Evolutionary conservation across 179 eudicot species (phyloP), one percentile per base, ranked within the genome.

Genomic region (Drosera spatulata): DNA sequence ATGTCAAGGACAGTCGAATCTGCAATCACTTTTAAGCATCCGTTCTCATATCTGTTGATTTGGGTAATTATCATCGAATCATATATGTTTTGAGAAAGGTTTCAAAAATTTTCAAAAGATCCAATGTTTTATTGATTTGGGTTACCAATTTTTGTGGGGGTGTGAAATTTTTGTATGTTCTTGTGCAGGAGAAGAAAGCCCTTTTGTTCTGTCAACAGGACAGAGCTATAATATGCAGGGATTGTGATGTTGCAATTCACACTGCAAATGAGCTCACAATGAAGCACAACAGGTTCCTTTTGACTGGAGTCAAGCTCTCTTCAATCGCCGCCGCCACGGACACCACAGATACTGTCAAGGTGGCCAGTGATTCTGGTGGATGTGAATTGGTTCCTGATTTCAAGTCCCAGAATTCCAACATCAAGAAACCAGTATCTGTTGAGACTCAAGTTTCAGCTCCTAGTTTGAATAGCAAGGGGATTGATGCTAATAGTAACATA

Each of bases 121-220:
- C n/a, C n/a, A n/a, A n/a, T n/a, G n/a, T n/a, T n/a, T 40, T 33
- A 2, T 52, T 7, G 33, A 6, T 22, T 52, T 7, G 45, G 45
- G 4, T 2, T 12, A 3, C 55, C 9, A 11, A 58, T 10, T 3
- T 13, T n/a, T n/a, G n/a, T n/a, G n/a, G n/a, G n/a, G n/a, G n/a
- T n/a, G n/a, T n/a, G n/a, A 2, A 39, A 10, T 50, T 10, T 6
- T 49, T 1, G 59, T 1, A 5, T 56, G 42, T 3, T 41, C n/a
- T 42, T 7, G 2, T 61, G 44, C 59, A 90, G 97, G 94, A 82
- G 50, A 83, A 69, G 57, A 85, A 73, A 67, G 97, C 86, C 11
- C 63, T 85, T 58, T 44, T 90, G 65, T 87, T 90, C 67, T 90
- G 95, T 62, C 96, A 85, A 72, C 81, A 90, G 65, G 97, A 87